These are phyloP conservation scores for Talaromyces sp. DNA, from an alignment of 2,329 filamentous ascomycete species.

Conservation along the genomic window DNA sequence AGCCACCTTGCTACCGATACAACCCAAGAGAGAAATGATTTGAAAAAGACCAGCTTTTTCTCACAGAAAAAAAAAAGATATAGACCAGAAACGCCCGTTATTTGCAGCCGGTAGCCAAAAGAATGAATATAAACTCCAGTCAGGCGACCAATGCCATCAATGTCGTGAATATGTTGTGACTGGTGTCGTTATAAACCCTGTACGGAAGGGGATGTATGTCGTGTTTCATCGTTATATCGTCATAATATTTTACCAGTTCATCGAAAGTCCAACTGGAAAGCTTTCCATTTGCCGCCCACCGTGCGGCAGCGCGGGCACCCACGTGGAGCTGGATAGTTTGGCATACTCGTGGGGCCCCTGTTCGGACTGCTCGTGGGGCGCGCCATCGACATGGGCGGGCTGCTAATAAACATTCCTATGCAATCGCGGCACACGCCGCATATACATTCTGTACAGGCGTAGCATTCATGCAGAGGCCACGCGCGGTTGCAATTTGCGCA, in stretches of 20 bases:
- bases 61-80: not conserved
- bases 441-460: slow-evolving; percentile 94
- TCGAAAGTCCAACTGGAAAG: slow-evolving; percentile 43
- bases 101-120: not conserved
- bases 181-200: not conserved
- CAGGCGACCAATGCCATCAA: not conserved
- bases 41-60: slow-evolving; percentile 6
- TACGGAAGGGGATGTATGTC: not conserved
- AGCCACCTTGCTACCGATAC: slow-evolving; percentile 10
- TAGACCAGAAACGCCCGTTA: not conserved
- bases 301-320: slow-evolving; percentile 44
- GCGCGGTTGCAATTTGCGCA: slow-evolving; percentile 81
- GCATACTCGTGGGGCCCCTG: slow-evolving; percentile 29
- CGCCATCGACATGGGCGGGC: slow-evolving; percentile 35
- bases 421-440: slow-evolving; percentile 87
- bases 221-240: not conserved
- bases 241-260: not conserved
- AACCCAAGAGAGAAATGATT: not conserved
- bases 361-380: slow-evolving; percentile 31
- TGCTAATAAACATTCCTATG: slow-evolving; percentile 51
- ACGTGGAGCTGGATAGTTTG: slow-evolving; percentile 30
- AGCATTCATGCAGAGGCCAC: slow-evolving; percentile 74
- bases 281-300: slow-evolving; percentile 45
- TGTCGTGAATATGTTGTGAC: not conserved
- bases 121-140: not conserved